Percentiles rank a stretch among this genome's conserved stretches.
Evolutionary conservation across 2,329 filamentous ascomycete species (phyloP).

Genomic region (Aspergillus neotritici): DNA sequence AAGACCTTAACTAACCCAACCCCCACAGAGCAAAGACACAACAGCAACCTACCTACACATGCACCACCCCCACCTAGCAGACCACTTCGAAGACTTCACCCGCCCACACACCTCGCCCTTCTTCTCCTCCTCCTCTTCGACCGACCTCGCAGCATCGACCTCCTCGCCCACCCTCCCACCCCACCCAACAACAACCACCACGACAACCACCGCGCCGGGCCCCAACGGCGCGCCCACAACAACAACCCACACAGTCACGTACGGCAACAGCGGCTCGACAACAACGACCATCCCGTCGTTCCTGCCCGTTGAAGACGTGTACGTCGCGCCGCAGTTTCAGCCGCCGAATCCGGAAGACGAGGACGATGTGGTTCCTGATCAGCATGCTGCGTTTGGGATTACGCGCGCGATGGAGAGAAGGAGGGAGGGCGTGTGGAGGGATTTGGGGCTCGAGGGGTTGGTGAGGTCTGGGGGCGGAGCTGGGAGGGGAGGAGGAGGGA

Average conservation of each 20-base stretch:
- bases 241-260: constrained; percentile 17
- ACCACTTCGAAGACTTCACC: constrained; percentile 48
- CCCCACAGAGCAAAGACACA: constrained; percentile 45
- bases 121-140: no score
- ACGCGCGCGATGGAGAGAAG: constrained; percentile 54
- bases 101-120: constrained; percentile 36
- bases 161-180: background rate
- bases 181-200: constrained; percentile 6
- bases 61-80: constrained; percentile 44
- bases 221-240: constrained; percentile 6
- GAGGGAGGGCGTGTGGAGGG: constrained; percentile 53
- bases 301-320: constrained; percentile 55
- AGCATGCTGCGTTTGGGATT: constrained; percentile 63
- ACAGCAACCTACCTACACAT: constrained; percentile 46
- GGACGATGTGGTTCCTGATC: constrained; percentile 61
- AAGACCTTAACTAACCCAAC: constrained; percentile 4
- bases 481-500: constrained; percentile 14
- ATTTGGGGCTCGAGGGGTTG: constrained; percentile 38
- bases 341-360: constrained; percentile 62
- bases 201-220: constrained; percentile 7
- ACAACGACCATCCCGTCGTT: constrained; percentile 36
- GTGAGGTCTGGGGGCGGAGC: constrained; percentile 16
- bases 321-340: constrained; percentile 55
- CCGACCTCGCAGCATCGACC: no score
- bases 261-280: constrained; percentile 29